Evolutionary conservation across 2,329 filamentous ascomycete species (phyloP).

Genomic region (Xylaria sp.): DNA sequence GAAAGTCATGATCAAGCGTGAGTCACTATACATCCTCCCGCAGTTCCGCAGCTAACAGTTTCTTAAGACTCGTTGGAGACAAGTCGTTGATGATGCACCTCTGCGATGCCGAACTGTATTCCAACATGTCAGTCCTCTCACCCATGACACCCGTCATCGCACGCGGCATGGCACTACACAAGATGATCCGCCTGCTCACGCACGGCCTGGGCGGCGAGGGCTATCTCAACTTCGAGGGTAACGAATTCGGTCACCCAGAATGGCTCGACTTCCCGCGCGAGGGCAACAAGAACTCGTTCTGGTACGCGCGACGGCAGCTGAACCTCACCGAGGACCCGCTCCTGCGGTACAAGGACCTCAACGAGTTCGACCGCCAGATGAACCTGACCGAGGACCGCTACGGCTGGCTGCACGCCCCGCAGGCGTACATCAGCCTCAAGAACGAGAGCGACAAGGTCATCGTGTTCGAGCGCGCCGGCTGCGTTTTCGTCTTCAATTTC

Average conservation of each 20-base stretch:
- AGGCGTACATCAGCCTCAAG: constrained; percentile 94
- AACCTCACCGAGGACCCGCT: constrained; percentile 87
- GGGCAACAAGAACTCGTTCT: constrained; percentile 91
- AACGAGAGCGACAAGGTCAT: constrained; percentile 93
- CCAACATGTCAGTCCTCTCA: constrained; percentile 88
- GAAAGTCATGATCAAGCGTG: constrained; percentile 98
- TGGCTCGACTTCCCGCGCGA: constrained; percentile 98
- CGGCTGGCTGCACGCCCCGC: constrained; percentile 84
- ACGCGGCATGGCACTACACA: constrained; percentile 90
- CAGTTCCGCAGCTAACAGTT: constrained; percentile 29
- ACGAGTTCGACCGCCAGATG: constrained; percentile 93
- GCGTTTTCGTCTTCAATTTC: constrained; percentile 97
- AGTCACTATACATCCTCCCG: constrained; percentile 45
- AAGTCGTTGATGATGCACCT: constrained; percentile 98
- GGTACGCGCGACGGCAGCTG: constrained; percentile 90
- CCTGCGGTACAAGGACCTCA: constrained; percentile 87
- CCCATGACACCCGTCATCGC: constrained; percentile 89
- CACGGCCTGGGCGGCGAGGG: constrained; percentile 92
- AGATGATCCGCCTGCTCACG: constrained; percentile 95
- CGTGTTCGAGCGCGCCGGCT: constrained; percentile 89
- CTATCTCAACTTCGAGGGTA: constrained; percentile 98
- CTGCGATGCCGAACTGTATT: constrained; percentile 96
- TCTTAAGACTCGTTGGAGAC: constrained; percentile 86
- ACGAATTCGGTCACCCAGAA: constrained; percentile 98
- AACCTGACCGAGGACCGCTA: constrained; percentile 86